Conservation (phyloP, 2,329 filamentous ascomycete species). For the Aspergillus flavus region DNA sequence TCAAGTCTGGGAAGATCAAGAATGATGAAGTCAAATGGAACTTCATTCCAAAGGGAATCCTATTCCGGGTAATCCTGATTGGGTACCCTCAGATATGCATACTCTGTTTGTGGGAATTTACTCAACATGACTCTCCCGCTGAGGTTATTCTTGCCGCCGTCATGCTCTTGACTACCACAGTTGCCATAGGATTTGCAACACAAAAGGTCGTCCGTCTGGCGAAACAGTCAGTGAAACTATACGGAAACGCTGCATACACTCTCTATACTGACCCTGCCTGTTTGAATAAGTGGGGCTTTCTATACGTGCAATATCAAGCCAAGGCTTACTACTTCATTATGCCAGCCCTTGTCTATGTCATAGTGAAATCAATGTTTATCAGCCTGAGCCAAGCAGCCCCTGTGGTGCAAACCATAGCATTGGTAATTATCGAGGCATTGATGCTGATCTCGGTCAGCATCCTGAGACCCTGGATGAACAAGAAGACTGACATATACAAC, state of each 20-base stretch:
- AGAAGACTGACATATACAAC: slow-evolving; percentile 95
- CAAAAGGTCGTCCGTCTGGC: slow-evolving; percentile 87
- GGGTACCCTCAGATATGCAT: slow-evolving; percentile 90
- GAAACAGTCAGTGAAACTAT: slow-evolving; percentile 81
- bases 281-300: slow-evolving; percentile 96
- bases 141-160: slow-evolving; percentile 84
- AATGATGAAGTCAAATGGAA: slow-evolving; percentile 92
- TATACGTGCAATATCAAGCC: slow-evolving; percentile 94
- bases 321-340: slow-evolving; percentile 94
- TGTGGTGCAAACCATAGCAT: slow-evolving; percentile 74
- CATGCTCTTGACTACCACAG: slow-evolving; percentile 78
- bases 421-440: slow-evolving; percentile 78
- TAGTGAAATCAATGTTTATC: slow-evolving; percentile 86
- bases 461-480: slow-evolving; percentile 94
- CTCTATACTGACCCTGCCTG: slow-evolving; percentile 89
- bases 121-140: slow-evolving; percentile 78
- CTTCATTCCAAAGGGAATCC: slow-evolving; percentile 88
- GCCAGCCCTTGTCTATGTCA: slow-evolving; percentile 71
- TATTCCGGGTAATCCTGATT: slow-evolving; percentile 86
- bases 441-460: slow-evolving; percentile 78
- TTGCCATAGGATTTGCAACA: slow-evolving; percentile 79
- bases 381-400: slow-evolving; percentile 72
- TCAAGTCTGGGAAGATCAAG: slow-evolving; percentile 74
- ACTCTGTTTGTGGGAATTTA: slow-evolving; percentile 91
- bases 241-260: slow-evolving; percentile 94